These are phyloP conservation scores for Anethum foeniculum DNA, from an alignment of 140 eudicot species.

Conservation along the genomic window DNA sequence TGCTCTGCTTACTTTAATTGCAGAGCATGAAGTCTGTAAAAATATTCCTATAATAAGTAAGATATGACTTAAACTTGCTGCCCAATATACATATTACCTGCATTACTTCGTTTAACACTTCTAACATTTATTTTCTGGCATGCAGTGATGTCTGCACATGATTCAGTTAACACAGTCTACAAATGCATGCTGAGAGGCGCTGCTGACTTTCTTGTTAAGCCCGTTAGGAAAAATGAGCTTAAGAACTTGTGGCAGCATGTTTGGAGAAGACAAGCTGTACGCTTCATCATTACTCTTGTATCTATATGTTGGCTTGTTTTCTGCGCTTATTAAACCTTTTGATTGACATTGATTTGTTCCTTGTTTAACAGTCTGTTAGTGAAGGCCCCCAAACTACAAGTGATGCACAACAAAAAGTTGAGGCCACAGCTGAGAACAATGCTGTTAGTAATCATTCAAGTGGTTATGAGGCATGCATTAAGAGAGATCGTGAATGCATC, in stretches of 20 bases:
- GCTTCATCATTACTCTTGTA: neutral
- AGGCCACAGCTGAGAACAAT: conserved; percentile 87
- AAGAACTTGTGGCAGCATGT: conserved; percentile 80
- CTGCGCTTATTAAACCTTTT: neutral
- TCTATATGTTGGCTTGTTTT: neutral
- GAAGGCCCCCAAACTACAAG: conserved; percentile 46
- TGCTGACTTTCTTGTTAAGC: conserved; percentile 72
- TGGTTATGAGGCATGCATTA: conserved; percentile 55
- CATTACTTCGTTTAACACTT: neutral
- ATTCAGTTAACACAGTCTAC: conserved; percentile 59
- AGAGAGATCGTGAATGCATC: conserved; percentile 55
- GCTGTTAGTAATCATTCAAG: conserved; percentile 73
- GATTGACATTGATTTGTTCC: conserved; percentile 8
- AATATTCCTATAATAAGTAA: conserved; percentile 55
- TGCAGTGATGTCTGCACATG: conserved; percentile 80
- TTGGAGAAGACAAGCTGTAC: conserved; percentile 38
- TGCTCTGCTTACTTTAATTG: conserved; percentile 50
- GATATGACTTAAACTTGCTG: neutral
- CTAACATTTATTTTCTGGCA: conserved; percentile 15
- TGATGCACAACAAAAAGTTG: conserved; percentile 55
- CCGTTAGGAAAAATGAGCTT: conserved; percentile 71
- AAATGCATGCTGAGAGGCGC: conserved; percentile 72
- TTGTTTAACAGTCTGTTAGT: conserved; percentile 36
- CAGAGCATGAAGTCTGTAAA: conserved; percentile 47
- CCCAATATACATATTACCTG: neutral